Percentiles rank a stretch among this genome's conserved stretches.
These are phyloP conservation scores for Fragilariopsis cylindrus DNA, from an alignment of 108 stramenopile genomes.

Conservation along the genomic window DNA sequence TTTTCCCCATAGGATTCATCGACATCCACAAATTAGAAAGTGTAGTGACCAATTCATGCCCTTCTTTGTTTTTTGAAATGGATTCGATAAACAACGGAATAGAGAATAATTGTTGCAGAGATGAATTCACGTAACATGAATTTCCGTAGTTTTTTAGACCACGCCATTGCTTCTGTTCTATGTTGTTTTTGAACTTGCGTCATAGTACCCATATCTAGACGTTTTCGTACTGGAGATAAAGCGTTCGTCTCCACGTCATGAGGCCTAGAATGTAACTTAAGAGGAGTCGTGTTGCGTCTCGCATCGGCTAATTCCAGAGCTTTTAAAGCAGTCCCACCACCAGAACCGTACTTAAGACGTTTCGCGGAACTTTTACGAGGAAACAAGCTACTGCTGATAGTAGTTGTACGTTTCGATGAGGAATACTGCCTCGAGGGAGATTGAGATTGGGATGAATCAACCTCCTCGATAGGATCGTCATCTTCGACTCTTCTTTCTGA, in stretches of 20 bases:
- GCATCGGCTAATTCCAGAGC: constrained; percentile 29
- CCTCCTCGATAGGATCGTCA: constrained; percentile 21
- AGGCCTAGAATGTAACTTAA: background rate
- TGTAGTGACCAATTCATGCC: constrained; percentile 7
- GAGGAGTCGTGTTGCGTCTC: background rate
- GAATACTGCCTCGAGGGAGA: background rate
- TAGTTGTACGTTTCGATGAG: background rate
- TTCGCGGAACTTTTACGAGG: no score
- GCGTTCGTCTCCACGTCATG: background rate
- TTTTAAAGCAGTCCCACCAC: background rate
- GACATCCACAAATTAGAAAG: background rate
- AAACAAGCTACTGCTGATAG: no score
- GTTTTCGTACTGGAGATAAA: no score
- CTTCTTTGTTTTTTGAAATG: background rate
- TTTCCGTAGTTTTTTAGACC: constrained; percentile 71
- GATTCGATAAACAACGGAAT: constrained; percentile 29
- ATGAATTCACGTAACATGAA: constrained; percentile 81
- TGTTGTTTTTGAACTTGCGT: no score
- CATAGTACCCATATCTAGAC: no score
- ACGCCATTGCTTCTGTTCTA: background rate
- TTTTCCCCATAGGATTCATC: constrained; percentile 12
- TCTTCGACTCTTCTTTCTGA: constrained; percentile 8
- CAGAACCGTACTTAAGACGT: background rate
- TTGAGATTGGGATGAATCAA: constrained; percentile 4
- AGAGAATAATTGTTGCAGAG: constrained; percentile 72